Base-by-base conservation (phyloP, 306 rosid species). In the Dicorynia guianensis region DNA sequence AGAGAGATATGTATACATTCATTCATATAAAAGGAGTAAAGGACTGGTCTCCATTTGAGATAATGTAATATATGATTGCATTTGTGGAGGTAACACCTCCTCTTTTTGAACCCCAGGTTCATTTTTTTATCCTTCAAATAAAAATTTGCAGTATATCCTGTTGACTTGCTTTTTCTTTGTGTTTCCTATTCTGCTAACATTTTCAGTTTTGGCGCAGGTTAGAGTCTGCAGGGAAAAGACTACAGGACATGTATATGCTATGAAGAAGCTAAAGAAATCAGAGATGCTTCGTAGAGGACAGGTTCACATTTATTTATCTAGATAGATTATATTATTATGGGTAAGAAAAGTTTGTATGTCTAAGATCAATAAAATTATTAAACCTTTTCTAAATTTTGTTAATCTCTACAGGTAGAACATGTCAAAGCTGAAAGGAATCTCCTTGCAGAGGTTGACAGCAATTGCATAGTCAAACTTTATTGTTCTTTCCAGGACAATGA, bases 281-380 rank as follows among this genome's bases (percentile, higher is more conserved):
- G 98, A 92, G 88, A 96, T 96, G 98, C 99, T 96, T 82, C 98
- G 98, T 50, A 82, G 98, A 82, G 97, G 97, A 82, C 99, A 96
- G 99, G 99, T 96, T 82, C 85, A 48, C 38, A 48, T 61, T 79
- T 68, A 72, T 77, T 65, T 40, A 70, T 76, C 63, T 58, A 40
- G 63, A 74, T 76, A 61, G 52, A 67, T 78, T 66, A 48, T 82
- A 35, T 69, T 72, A 64, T 67, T 62, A 58, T 19, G 13, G 40
- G 52, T 15, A 67, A 33, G 14, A 30, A 54, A 35, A 25, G 15
- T 67, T 70, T 75, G 56, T 50, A 11, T 64, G 74, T 52, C 55
- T 3, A 35, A 18, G 65, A 50, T 75, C 66, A 66, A 66, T 66
- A 33, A 69, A 64, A 55, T 43, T 17, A 36, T 71, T 71, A 54